Base-by-base conservation (phyloP, 2,329 filamentous ascomycete species). In the Exophiala sideris region DNA sequence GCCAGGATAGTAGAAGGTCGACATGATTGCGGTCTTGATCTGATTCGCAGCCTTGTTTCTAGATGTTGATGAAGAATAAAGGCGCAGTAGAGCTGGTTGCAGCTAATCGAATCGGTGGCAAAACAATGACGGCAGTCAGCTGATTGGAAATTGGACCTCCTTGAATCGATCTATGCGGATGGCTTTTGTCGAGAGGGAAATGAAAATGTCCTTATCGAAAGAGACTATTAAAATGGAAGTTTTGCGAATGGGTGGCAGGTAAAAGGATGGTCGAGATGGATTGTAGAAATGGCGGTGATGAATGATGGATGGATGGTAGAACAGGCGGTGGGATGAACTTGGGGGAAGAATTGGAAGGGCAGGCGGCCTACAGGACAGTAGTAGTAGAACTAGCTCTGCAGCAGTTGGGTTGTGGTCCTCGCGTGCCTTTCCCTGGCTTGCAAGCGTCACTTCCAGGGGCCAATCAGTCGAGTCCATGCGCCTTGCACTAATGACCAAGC, bases 1-100 rank as follows among this genome's bases (percentile, higher is more conserved):
- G 59, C 67, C 65, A 33, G 51, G 57, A 65, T 76, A 76, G 66
- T 74, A 76, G 59, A 71, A 76, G 21, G 71, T 71, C 60, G 74
- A 76, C 74, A 76, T 77, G 59, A 62, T 68, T 57, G 67, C 60
- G 50, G 53, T 45, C 14, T 21, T 42, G 16, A 48, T 59, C 49
- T 12, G 52, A 50, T 55, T 52, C 44, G 52, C 32, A 59, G 52
- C 46, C 24, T 29, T 52, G 18, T 5, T 52, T 42, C 42, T 41
- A 39, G 40, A 35, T 20, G 29, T 38, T 39, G 16, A 18, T 42
- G 45, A 51, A 40, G 20, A 42, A 20, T 45, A 50, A 50, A 39
- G 50, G 48, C 41, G 40, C 41, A 47, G 50, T 50, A 33, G 48
- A 38, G 45, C 11, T 36, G 29, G 21, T 41, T 40, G 44, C 51